Evolutionary conservation across 305 asterid genomes (phyloP).

Genomic region (Fraxinus angustifolia): DNA sequence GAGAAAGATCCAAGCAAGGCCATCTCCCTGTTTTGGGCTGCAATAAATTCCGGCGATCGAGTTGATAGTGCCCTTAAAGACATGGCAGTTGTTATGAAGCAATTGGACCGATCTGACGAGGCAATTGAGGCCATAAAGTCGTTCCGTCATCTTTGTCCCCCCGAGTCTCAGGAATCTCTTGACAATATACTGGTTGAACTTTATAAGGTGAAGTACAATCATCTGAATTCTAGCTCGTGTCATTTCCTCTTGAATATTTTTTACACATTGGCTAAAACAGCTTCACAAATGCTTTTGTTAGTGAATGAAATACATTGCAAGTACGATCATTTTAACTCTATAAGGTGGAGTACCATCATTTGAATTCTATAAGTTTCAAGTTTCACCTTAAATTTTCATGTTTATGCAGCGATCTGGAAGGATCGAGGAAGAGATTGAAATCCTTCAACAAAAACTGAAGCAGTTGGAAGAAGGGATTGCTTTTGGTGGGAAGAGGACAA

Average conservation of each 20-base stretch:
- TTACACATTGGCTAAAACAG: neutral
- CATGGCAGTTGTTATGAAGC: slow-evolving; percentile 96
- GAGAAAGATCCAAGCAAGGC: slow-evolving; percentile 86
- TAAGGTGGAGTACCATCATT: slow-evolving; percentile 41
- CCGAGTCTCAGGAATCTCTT: slow-evolving; percentile 74
- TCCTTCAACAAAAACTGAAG: slow-evolving; percentile 62
- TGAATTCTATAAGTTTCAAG: neutral
- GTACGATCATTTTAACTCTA: slow-evolving; percentile 36
- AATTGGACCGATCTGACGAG: slow-evolving; percentile 72
- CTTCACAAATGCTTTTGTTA: neutral
- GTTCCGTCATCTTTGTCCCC: slow-evolving; percentile 84
- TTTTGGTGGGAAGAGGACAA: slow-evolving; percentile 67
- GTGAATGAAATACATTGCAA: neutral
- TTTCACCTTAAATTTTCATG: neutral
- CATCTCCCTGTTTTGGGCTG: slow-evolving; percentile 82
- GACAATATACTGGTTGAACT: slow-evolving; percentile 81
- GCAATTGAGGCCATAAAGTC: slow-evolving; percentile 93
- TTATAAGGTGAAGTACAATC: slow-evolving; percentile 48
- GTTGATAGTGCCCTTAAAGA: slow-evolving; percentile 92
- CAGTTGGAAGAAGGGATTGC: slow-evolving; percentile 65
- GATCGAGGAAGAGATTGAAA: slow-evolving; percentile 64
- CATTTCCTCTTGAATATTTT: neutral
- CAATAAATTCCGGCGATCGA: slow-evolving; percentile 86
- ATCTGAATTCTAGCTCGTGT: neutral
- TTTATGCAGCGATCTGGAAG: slow-evolving; percentile 71